phyloP scores from a whole-genome alignment of 768 basidiomycete genomes.

The Mycena olivaceomarginata region DNA sequence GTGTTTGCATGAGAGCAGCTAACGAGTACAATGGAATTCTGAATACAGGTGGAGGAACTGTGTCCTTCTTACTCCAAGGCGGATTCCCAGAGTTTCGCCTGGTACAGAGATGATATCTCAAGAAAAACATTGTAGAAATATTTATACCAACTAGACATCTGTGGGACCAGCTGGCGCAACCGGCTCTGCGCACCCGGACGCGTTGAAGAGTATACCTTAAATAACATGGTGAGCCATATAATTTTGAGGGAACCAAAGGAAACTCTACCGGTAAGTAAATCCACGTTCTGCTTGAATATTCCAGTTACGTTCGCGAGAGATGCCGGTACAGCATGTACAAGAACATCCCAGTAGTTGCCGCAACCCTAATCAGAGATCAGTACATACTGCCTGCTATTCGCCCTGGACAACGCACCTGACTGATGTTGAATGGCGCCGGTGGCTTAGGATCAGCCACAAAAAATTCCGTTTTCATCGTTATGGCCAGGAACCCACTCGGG shows the following conservation, averaged over 20 bases:
- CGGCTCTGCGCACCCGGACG: no score
- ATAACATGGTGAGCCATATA: neutral
- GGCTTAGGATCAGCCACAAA: constrained; percentile 19
- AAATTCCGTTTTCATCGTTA: constrained; percentile 28
- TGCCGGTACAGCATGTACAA: neutral
- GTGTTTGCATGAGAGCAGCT: no score
- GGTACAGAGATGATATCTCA: constrained; percentile 16
- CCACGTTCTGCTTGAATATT: constrained; percentile 8
- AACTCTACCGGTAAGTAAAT: constrained; percentile 6
- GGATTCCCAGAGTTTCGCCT: constrained; percentile 16
- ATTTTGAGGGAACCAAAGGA: neutral
- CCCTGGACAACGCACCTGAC: neutral
- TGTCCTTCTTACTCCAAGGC: constrained; percentile 12
- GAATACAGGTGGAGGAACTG: constrained; percentile 7
- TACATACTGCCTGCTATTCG: neutral
- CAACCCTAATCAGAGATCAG: neutral
- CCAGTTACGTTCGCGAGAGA: neutral
- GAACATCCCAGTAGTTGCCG: constrained; percentile 3
- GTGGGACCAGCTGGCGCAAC: no score
- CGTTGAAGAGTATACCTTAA: neutral
- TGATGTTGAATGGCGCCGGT: constrained; percentile 33
- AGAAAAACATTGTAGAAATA: neutral
- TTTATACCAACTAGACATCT: neutral
- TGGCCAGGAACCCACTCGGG: neutral
- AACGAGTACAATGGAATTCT: constrained; percentile 21